Evolutionary conservation across 352 stramenopile genomes (phyloP), one percentile per base, ranked within the genome.

Genomic region (Pythium phragmiticola): DNA sequence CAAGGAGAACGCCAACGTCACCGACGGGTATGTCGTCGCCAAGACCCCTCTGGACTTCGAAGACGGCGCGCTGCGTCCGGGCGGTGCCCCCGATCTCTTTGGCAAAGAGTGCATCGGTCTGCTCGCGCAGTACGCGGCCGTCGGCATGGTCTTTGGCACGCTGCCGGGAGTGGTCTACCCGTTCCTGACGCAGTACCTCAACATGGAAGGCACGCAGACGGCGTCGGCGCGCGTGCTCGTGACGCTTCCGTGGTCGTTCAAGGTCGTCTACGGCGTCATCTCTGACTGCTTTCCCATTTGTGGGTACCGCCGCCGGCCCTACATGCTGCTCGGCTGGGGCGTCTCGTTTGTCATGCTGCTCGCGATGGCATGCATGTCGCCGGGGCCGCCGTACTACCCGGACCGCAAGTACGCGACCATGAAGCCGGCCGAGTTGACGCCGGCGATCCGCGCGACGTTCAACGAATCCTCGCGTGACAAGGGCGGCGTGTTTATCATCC

Each of bases 291-390:
- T 72, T 13, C 68, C 71, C 11, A 76, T 78, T 46, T 65, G 53
- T 23, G 58, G 58, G 46, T 76, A 72, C 58, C 71, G 71, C 28
- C 68, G 71, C 21, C 71, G 72, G 26, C 70, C 71, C 23, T 78
- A 66, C 33, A 75, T 78, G 60, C 53, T 78, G 26, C 41, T 78
- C 37, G 72, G 72, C n/a, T 77, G 70, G 70, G 37, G 8, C 11
- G 16, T 72, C 4, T 66, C 19, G 12, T 50, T 76, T 11, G 26
- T 59, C 7, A 63, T 47, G 45, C 56, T 73, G 4, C 12, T 73
- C 13, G 42, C 68, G 42, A 73, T 78, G 57, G 54, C 61, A 4
- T 55, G 48, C 28, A 62, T 67, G 23, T 26, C 37, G 16, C n/a
- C 65, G 13, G 57, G 65, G 5, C 23, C 33, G 8, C 70, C 70